Conservation (phyloP, 306 rosid species). For the Sicyos edulis region DNA sequence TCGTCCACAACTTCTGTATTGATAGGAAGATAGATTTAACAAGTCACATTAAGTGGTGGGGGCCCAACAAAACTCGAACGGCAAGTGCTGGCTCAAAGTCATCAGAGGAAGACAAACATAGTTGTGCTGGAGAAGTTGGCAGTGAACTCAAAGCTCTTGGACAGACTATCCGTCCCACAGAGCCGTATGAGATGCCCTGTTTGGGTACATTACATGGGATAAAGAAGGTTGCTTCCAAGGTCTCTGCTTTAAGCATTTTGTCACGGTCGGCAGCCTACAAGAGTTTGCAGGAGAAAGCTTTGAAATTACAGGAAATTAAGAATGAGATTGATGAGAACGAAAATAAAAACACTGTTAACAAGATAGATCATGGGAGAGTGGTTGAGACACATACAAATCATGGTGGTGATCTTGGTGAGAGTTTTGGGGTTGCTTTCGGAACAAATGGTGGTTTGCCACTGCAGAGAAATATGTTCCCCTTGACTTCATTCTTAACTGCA, state of each 20-base stretch:
- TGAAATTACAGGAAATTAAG: slow-evolving; percentile 49
- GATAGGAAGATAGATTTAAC: slow-evolving; percentile 88
- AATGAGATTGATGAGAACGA: slow-evolving; percentile 70
- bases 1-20: slow-evolving; percentile 46
- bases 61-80: slow-evolving; percentile 64
- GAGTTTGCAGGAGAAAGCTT: slow-evolving; percentile 79
- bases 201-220: slow-evolving; percentile 50
- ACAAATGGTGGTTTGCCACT: slow-evolving; percentile 63
- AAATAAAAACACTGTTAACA: slow-evolving; percentile 61
- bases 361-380: slow-evolving; percentile 77
- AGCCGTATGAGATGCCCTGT: slow-evolving; percentile 87
- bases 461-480: slow-evolving; percentile 72
- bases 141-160: slow-evolving; percentile 71
- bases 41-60: slow-evolving; percentile 90
- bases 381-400: slow-evolving; percentile 60
- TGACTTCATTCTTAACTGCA: slow-evolving; percentile 71
- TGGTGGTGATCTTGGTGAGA: slow-evolving; percentile 38
- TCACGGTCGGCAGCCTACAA: slow-evolving; percentile 87
- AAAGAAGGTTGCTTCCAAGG: slow-evolving; percentile 49
- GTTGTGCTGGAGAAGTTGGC: slow-evolving; percentile 55
- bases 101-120: slow-evolving; percentile 56
- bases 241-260: slow-evolving; percentile 82
- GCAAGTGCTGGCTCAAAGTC: slow-evolving; percentile 49
- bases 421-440: slow-evolving; percentile 54
- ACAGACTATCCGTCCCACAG: slow-evolving; percentile 59